Conservation (phyloP, 2,329 filamentous ascomycete species). For the Fusarium mangiferae region DNA sequence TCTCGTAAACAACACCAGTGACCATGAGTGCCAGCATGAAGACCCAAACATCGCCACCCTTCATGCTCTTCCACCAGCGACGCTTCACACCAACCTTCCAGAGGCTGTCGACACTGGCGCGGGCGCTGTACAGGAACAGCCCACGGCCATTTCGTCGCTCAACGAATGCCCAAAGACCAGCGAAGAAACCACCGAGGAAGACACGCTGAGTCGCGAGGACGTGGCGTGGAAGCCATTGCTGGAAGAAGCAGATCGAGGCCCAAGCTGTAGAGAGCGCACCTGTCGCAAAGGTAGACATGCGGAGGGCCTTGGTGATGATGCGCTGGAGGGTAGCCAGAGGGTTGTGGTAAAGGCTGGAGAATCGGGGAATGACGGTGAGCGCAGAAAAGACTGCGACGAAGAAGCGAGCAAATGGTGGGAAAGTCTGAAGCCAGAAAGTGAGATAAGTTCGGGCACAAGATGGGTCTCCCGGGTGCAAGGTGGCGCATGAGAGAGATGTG, state of each 20-base stretch:
- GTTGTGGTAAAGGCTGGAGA: slow-evolving; percentile 73
- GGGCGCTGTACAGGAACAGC: slow-evolving; percentile 81
- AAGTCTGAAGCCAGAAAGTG: slow-evolving; percentile 85
- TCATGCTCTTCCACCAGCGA: slow-evolving; percentile 85
- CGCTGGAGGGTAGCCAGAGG: slow-evolving; percentile 74
- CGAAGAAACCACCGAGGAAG: slow-evolving; percentile 87
- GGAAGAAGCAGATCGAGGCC: slow-evolving; percentile 91
- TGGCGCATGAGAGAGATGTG: slow-evolving; percentile 84
- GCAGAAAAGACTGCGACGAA: slow-evolving; percentile 79
- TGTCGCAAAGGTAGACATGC: slow-evolving; percentile 78
- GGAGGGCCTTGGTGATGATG: slow-evolving; percentile 75
- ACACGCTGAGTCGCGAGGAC: slow-evolving; percentile 85
- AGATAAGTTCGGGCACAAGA: slow-evolving; percentile 89
- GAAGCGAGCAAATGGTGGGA: slow-evolving; percentile 81
- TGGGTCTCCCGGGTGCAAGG: slow-evolving; percentile 87
- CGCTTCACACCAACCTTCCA: slow-evolving; percentile 97
- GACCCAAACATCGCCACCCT: slow-evolving; percentile 84
- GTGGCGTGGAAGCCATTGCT: slow-evolving; percentile 77
- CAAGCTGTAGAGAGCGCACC: slow-evolving; percentile 87
- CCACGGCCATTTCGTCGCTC: slow-evolving; percentile 72
- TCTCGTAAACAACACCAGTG: slow-evolving; percentile 81
- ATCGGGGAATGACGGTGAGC: slow-evolving; percentile 72
- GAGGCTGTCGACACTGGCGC: slow-evolving; percentile 81
- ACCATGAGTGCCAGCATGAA: slow-evolving; percentile 83
- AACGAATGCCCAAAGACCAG: slow-evolving; percentile 85